Evolutionary conservation across 2,329 filamentous ascomycete genomes (phyloP), one percentile per base, ranked within the genome.

Genomic region (Penicillium palitans): DNA sequence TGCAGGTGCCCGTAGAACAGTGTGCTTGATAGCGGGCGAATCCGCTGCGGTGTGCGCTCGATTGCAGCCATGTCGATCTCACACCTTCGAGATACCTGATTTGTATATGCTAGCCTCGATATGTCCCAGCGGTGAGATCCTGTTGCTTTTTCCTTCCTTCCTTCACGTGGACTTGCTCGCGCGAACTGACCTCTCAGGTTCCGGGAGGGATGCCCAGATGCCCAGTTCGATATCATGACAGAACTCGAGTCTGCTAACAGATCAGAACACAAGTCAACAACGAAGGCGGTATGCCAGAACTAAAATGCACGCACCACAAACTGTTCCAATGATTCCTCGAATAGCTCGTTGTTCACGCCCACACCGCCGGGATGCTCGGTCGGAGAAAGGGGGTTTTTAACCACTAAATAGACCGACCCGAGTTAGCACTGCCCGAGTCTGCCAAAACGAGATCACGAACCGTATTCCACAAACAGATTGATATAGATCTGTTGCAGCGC

Each of bases 401-500:
- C 84, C 31, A 88, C 85, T 79, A 54, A 27, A 47, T 29, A 56
- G 44, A 39, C 25, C 24, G 12, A 52, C 12, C 12, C 15, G 6
- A 57, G 60, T 65, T 42, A 67, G 56, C 35, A 45, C n/a, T 27
- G 19, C 5, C 17, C 10, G 10, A 2, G 31, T 19, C 45, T 17
- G 27, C 25, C 12, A 25, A 27, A 27, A 25, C 6, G 5, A 27
- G 8, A 33, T 40, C 35, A 68, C 68, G 17, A 76, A 91, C 90
- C 89, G 70, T 95, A 99, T 79, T 99, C 95, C 19, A 99, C 93
- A 80, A 95, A 99, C 25, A 98, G 84, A 74, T 96, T 98, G 58
- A 97, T 96, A 76, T 97, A 99, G 62, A 99, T 97, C 82, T 99
- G 95, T 74, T 99, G 93, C 70, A 99, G 79, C 24, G 96, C 93